Evolutionary conservation across 164 flowering plant species (phyloP).

Genomic region (Aristolochia contorta): DNA sequence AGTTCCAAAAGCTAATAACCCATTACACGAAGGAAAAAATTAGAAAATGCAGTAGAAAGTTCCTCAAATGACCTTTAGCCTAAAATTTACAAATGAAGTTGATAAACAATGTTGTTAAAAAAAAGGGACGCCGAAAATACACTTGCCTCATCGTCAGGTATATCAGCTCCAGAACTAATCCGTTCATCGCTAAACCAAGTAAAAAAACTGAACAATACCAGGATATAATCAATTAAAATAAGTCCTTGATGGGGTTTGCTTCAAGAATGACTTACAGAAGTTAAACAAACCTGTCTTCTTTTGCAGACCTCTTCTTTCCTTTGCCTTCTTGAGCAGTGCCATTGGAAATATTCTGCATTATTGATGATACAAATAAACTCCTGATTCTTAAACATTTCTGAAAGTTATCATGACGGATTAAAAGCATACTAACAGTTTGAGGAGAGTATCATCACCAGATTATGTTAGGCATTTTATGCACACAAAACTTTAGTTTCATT

Average conservation of each 20-base stretch:
- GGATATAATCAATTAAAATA: not conserved
- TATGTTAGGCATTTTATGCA: too few species aligned
- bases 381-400: not conserved
- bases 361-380: not conserved
- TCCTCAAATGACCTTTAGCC: not conserved
- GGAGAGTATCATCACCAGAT: not conserved
- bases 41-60: too few species aligned
- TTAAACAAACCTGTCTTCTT: constrained; percentile 30
- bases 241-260: not conserved
- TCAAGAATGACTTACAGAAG: not conserved
- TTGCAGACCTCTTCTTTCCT: constrained; percentile 32
- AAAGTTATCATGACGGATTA: not conserved
- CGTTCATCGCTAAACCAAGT: constrained; percentile 55
- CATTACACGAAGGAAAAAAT: not conserved
- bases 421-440: not conserved
- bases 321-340: constrained; percentile 28
- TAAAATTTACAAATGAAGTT: not conserved
- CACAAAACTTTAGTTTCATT: too few species aligned
- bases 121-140: not conserved
- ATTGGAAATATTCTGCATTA: constrained; percentile 28
- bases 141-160: constrained; percentile 51
- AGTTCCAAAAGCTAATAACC: not conserved
- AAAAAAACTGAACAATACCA: constrained; percentile 49
- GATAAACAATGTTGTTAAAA: not conserved
- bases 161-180: constrained; percentile 36